These are phyloP conservation scores for Paecilomyces niveus DNA, from an alignment of 2,329 filamentous ascomycete species.

Conservation along the genomic window DNA sequence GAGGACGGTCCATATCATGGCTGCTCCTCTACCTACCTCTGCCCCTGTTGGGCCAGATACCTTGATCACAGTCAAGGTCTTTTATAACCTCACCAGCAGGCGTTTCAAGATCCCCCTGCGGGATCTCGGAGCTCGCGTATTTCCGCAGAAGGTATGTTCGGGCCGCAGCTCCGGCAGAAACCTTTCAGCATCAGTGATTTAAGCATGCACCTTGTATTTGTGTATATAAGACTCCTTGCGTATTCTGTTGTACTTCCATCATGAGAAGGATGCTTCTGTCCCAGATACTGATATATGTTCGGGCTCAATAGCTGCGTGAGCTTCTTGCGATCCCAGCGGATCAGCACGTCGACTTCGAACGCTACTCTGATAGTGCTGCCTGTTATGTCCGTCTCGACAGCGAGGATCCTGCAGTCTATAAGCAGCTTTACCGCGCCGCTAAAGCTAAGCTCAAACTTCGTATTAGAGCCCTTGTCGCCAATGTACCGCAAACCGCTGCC, in stretches of 20 bases:
- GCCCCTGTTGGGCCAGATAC: conserved; percentile 57
- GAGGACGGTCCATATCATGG: conserved; percentile 21
- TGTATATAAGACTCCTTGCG: not conserved
- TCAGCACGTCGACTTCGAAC: conserved; percentile 66
- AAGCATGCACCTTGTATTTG: not conserved
- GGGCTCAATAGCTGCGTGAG: conserved; percentile 55
- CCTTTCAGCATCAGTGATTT: conserved; percentile 9
- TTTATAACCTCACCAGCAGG: conserved; percentile 65
- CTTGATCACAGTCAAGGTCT: conserved; percentile 77
- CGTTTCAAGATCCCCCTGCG: conserved; percentile 85
- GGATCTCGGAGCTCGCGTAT: conserved; percentile 66
- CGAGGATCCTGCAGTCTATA: conserved; percentile 76
- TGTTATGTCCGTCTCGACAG: conserved; percentile 73
- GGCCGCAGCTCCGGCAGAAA: conserved; percentile 24
- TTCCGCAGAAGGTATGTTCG: conserved; percentile 75
- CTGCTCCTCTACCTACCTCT: conserved; percentile 34
- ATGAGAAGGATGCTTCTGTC: not conserved
- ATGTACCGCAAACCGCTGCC: conserved; percentile 10
- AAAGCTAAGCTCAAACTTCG: conserved; percentile 98
- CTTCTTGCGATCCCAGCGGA: conserved; percentile 59
- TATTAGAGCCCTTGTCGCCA: conserved; percentile 59
- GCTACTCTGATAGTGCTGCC: conserved; percentile 88
- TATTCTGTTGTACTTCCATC: not conserved
- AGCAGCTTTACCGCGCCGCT: conserved; percentile 91
- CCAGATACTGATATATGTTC: conserved; percentile 12